Evolutionary conservation across 2,329 filamentous ascomycete species (phyloP).

Genomic region (Diplocarpon rosae): DNA sequence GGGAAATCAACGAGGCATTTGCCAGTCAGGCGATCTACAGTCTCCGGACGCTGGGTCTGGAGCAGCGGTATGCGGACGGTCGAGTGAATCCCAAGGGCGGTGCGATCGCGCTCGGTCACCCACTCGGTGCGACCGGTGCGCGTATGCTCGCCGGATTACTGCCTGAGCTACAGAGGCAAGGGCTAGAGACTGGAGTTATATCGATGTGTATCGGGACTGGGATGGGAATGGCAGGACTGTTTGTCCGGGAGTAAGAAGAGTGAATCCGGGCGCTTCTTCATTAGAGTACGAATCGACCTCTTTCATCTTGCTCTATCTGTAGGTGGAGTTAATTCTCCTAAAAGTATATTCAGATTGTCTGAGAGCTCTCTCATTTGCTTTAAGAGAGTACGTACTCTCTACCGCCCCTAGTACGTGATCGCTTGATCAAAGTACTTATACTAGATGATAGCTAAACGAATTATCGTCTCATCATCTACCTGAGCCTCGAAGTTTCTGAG

Average conservation of each 20-base stretch:
- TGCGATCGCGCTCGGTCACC: slow-evolving; percentile 88
- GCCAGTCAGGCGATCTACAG: slow-evolving; percentile 60
- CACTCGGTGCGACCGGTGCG: slow-evolving; percentile 78
- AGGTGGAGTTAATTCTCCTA: not conserved
- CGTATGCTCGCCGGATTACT: slow-evolving; percentile 61
- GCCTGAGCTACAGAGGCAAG: slow-evolving; percentile 53
- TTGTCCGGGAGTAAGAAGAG: slow-evolving; percentile 47
- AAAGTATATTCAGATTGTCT: no score
- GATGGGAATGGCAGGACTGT: slow-evolving; percentile 65
- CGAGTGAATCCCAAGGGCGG: slow-evolving; percentile 87
- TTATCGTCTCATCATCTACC: no score
- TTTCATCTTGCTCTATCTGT: not conserved
- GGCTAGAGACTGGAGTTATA: slow-evolving; percentile 69
- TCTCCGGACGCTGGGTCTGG: slow-evolving; percentile 57
- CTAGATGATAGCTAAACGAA: no score
- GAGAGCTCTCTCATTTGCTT: no score
- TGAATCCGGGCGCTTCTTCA: not conserved
- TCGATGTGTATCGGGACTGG: slow-evolving; percentile 84
- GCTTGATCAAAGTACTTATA: no score
- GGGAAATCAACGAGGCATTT: slow-evolving; percentile 89
- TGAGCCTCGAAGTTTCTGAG: no score
- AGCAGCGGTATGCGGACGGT: slow-evolving; percentile 47
- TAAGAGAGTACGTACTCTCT: no score
- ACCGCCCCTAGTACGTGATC: no score
- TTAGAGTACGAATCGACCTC: not conserved